Conservation (phyloP, 106 monocot genomes). For the Apostasia ramifera region DNA sequence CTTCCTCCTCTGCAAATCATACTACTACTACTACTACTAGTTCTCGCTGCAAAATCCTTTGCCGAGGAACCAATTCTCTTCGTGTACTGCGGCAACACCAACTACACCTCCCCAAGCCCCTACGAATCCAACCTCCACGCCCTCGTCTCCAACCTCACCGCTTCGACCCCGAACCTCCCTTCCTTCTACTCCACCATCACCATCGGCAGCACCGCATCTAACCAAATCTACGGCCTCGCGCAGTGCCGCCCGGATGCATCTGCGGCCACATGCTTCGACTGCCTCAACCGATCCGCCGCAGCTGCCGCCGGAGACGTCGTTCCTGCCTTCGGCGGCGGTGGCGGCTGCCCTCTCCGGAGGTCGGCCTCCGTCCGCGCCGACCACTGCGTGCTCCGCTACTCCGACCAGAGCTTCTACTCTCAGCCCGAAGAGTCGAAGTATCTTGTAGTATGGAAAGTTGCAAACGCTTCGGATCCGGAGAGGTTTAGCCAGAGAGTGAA, state of each 20-base stretch:
- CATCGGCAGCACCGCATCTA: neutral
- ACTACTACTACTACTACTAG: neutral
- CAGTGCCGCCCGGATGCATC: neutral
- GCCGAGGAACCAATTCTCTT: neutral
- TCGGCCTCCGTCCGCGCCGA: constrained; percentile 18
- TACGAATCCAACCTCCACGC: neutral
- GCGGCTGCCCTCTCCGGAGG: neutral
- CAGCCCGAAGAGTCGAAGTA: neutral
- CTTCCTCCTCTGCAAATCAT: neutral
- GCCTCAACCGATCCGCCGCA: neutral
- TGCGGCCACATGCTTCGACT: neutral
- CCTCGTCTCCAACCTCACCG: neutral
- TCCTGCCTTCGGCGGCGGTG: neutral
- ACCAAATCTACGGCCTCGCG: neutral
- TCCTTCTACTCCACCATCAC: neutral
- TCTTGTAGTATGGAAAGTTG: neutral
- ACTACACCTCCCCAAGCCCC: neutral
- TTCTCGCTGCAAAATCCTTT: neutral
- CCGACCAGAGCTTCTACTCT: constrained; percentile 12
- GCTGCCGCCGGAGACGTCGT: neutral
- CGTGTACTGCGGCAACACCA: neutral
- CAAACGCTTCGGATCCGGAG: neutral
- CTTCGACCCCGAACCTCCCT: neutral
- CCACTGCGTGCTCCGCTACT: constrained; percentile 22
- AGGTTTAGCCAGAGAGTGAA: neutral